Evolutionary conservation across 306 rosid species (phyloP), one percentile per base, ranked within the genome.

Genomic region (Vigna unguiculata): DNA sequence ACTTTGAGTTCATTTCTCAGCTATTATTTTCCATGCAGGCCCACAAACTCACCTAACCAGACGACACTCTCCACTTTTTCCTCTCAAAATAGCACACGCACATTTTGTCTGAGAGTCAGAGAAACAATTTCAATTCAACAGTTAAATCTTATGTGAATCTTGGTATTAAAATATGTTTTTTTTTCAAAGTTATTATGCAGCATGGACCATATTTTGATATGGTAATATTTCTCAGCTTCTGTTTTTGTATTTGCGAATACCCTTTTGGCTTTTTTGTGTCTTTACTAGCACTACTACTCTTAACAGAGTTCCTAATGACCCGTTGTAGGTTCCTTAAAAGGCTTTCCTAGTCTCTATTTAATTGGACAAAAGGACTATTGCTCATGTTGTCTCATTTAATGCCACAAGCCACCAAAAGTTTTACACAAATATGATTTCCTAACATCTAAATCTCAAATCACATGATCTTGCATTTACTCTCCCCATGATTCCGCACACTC

Each of bases 31-130:
- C 77, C 72, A 21, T 7, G 24, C 11, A 68, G 86, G 71, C 91
- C 92, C 88, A 85, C 92, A 73, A 7, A n/a, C 78, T 79, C 85
- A 85, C 91, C 93, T 48, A 91, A 85, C 83, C 88, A 43, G 65
- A 53, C 24, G 43, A 83, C 86, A 80, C 43, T 51, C 57, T 47
- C 75, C 86, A 14, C 21, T 15, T 83, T 74, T 83, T 81, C 22
- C 82, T 81, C 80, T 52, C 46, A 51, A 16, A 22, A 38, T 64
- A 72, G 9, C 20, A 71, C 40, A 30, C 24, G 32, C 36, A 8
- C 16, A 13, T 14, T 28, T 63, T n/a, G 10, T n/a, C 46, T 36
- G 25, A 63, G 47, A 63, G 28, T 63, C 25, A 38, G 49, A 63
- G 30, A 12, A 63, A 19, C 47, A 19, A 63, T 62, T 10, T n/a